Evolutionary conservation across 257 asterid genomes (phyloP).

Genomic region (Linaria vulgaris): DNA sequence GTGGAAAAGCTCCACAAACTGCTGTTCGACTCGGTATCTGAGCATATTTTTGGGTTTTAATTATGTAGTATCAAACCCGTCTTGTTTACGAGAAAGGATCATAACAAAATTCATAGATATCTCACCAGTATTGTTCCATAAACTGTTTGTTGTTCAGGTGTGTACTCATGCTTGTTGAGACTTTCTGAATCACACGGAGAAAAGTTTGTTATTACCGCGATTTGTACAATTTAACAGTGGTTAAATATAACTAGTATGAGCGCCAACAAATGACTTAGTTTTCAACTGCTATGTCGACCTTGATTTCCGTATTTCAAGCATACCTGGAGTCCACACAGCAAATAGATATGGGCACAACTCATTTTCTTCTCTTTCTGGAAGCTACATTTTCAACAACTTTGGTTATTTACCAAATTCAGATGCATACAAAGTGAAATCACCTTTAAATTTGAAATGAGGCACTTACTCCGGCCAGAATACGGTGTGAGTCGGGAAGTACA

Average conservation of each 20-base stretch:
- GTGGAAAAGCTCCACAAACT: conserved; percentile 34
- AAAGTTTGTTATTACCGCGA: no score
- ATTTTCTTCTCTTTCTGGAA: conserved; percentile 37
- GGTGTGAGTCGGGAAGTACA: conserved; percentile 62
- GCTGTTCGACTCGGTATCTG: conserved; percentile 35
- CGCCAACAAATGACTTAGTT: no score
- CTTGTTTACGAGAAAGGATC: neutral
- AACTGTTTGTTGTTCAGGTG: conserved; percentile 20
- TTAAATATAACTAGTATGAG: no score
- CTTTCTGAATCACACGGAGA: conserved; percentile 12
- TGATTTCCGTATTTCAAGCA: no score
- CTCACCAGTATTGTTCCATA: conserved; percentile 39
- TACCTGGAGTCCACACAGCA: conserved; percentile 48
- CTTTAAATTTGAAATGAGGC: conserved; percentile 10
- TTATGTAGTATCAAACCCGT: neutral
- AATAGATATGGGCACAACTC: conserved; percentile 62
- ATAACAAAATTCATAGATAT: neutral
- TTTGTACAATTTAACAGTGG: no score
- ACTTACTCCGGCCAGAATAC: conserved; percentile 47
- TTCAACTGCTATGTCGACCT: no score
- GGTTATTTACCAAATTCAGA: neutral
- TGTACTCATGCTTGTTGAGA: conserved; percentile 7
- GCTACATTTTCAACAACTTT: conserved; percentile 28
- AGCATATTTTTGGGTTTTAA: neutral
- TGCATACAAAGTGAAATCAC: neutral